Evolutionary conservation across 2,329 filamentous ascomycete species (phyloP).

Genomic region (Calonectria fujianensis): DNA sequence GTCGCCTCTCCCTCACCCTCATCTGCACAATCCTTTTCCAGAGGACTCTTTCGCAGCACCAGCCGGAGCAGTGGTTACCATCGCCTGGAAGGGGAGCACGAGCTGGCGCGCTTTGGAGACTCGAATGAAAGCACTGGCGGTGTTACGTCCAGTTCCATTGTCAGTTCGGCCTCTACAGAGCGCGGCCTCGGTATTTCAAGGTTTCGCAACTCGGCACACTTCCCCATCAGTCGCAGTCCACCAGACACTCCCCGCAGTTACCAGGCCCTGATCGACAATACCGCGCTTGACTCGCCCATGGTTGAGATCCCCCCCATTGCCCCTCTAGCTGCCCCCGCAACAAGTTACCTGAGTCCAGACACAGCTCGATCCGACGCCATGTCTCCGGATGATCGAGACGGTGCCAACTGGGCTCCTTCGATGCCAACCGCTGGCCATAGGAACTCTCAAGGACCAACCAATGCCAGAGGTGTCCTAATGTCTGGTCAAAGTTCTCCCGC

Average conservation of each 20-base stretch:
- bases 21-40: constrained; percentile 39
- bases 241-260: constrained; percentile 51
- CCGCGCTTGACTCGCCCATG: constrained; percentile 23
- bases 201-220: constrained; percentile 28
- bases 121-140: constrained; percentile 6
- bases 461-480: constrained; percentile 32
- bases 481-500: constrained; percentile 23
- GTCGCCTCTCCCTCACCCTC: constrained; percentile 26
- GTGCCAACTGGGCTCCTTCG: constrained; percentile 49
- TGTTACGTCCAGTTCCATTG: constrained; percentile 1
- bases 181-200: constrained; percentile 48
- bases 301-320: not conserved
- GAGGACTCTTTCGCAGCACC: constrained; percentile 46
- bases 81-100: constrained; percentile 44
- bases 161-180: constrained; percentile 10
- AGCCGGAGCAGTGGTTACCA: constrained; percentile 48
- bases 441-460: constrained; percentile 6
- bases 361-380: constrained; percentile 15
- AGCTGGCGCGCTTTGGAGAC: constrained; percentile 46
- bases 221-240: constrained; percentile 44
- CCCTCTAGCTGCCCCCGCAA: constrained; percentile 8
- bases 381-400: constrained; percentile 29
- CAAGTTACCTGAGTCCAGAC: constrained; percentile 42
- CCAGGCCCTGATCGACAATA: constrained; percentile 44
- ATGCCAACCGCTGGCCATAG: constrained; percentile 44